Base-by-base conservation (phyloP, 1,139 yeast species). In the Pichia sp. region DNA sequence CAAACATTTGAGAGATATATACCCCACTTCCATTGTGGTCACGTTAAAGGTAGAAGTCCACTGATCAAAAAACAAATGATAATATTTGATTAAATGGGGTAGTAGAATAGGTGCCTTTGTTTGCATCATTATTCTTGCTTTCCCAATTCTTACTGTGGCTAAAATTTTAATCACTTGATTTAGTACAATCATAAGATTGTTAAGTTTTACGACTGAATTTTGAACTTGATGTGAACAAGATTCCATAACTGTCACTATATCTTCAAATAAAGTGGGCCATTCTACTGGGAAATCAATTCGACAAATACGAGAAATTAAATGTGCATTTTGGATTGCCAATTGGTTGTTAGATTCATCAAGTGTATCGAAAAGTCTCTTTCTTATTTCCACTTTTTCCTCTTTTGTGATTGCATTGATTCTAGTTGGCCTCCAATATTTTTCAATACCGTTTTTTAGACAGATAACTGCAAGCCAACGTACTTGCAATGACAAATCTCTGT, bases 391-490 rank as follows among this genome's bases (percentile, higher is more conserved):
- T 56, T 88, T 89, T 54, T 88, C 96, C 12, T 81, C 86, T 39
- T 70, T 72, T 9, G 69, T 51, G 14, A 86, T 77, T 2, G 84
- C 75, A 47, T 57, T 53, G 31, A 56, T 41, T 23, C 85, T 69
- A 0, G 86, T 70, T 0, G 79, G 66, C 44, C 96, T 67, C 97
- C 97, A 89, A 54, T 77, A 78, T 53, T 72, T 77, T 25, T 85
- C 95, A 20, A 85, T 67, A 1, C 95, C 94, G 60, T 89, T 91
- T 55, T 91, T 91, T 59, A 91, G 77, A 50, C 84, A 84, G 34
- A 91, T 89, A 4, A 86, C 71, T 0, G 96, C 89, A 33, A 89
- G 66, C 95, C 95, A 86, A 54, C 97, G 67, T 8, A 77, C 68
- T 46, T 82, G 84, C 23, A 81, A 61, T 0, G 85, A 72, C 14